Percentiles rank a stretch among this genome's conserved stretches.
Conservation (phyloP, 805 yeast genomes). For the Kazachstania psychrophila region DNA sequence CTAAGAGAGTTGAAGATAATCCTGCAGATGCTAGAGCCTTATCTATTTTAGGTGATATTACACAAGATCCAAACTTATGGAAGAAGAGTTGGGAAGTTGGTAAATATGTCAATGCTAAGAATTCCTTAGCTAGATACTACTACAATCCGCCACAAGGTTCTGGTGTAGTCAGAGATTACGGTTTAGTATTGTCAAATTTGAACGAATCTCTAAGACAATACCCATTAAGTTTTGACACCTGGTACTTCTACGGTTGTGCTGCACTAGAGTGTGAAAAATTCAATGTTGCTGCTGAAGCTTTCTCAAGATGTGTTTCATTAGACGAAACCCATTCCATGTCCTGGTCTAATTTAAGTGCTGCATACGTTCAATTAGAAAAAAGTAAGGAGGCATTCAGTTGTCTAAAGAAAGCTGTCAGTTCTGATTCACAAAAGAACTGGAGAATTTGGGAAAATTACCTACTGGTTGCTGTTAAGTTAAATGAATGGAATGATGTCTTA, state of each 20-base stretch:
- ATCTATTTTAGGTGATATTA: constrained; percentile 78
- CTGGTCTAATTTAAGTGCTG: constrained; percentile 88
- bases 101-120: constrained; percentile 74
- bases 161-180: constrained; percentile 43
- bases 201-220: constrained; percentile 64
- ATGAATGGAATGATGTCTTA: constrained; percentile 85
- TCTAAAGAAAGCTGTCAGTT: constrained; percentile 65
- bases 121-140: constrained; percentile 65
- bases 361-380: constrained; percentile 57
- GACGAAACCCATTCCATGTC: constrained; percentile 74
- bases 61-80: constrained; percentile 71
- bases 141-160: constrained; percentile 54
- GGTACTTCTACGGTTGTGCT: constrained; percentile 89
- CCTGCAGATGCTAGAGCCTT: constrained; percentile 78
- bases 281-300: constrained; percentile 81
- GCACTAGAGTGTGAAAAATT: constrained; percentile 66
- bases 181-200: constrained; percentile 53
- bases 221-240: constrained; percentile 68
- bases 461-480: constrained; percentile 67
- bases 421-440: constrained; percentile 72
- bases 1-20: constrained; percentile 41
- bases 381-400: constrained; percentile 77
- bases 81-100: constrained; percentile 80
- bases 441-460: constrained; percentile 83
- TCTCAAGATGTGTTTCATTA: constrained; percentile 78